phyloP scores from a whole-genome alignment of 306 rosid genomes.

The Neltuma alba region DNA sequence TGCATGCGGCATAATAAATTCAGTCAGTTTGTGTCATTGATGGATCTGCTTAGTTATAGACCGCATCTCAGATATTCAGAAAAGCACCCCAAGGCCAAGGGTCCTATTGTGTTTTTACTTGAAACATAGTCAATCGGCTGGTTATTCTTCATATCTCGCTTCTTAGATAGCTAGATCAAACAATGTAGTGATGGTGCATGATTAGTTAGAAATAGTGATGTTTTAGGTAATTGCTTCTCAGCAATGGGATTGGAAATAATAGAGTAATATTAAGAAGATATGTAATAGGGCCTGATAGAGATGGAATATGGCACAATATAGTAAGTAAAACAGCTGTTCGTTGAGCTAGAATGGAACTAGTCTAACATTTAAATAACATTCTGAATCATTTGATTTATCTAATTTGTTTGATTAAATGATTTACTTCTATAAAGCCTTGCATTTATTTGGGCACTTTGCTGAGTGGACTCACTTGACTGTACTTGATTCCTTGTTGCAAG shows the following conservation, averaged over 20 bases:
- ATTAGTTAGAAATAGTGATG: background rate
- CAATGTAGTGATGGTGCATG: background rate
- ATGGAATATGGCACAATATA: background rate
- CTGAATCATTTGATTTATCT: background rate
- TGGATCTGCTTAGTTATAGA: constrained; percentile 25
- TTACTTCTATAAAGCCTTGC: background rate
- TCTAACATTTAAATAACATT: background rate
- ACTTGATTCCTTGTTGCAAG: background rate
- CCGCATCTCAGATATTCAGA: constrained; percentile 24
- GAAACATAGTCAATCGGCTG: constrained; percentile 19
- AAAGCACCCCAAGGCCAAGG: background rate
- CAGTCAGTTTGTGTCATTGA: background rate
- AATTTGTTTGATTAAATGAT: background rate
- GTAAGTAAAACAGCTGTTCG: background rate
- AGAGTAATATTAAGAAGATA: background rate
- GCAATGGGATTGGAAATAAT: background rate
- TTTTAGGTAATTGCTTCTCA: background rate
- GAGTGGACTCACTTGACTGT: constrained; percentile 1
- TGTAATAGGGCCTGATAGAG: background rate
- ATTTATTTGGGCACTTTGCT: background rate
- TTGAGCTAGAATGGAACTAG: background rate
- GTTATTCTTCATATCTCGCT: constrained; percentile 13
- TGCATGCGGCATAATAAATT: background rate
- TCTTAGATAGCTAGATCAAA: background rate
- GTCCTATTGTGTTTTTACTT: constrained; percentile 19